Conservation (phyloP, 73 alveolate species). For the Symbiodinium pilosum region DNA sequence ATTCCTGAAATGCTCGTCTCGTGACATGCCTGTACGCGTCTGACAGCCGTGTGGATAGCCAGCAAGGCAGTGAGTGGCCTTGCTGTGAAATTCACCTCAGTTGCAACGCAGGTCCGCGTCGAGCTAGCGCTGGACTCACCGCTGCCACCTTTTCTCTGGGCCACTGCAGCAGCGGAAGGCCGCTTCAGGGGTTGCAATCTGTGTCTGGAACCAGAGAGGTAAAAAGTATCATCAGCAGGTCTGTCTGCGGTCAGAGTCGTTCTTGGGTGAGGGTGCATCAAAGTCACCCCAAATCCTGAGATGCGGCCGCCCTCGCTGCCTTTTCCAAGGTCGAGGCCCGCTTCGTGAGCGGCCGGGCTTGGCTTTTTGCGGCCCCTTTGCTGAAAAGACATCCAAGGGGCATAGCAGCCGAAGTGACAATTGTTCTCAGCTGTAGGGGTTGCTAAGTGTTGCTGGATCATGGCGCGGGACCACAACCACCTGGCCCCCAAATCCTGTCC, state of each 20-base stretch:
- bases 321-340: not conserved
- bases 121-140: not conserved
- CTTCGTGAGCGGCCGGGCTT: not conserved
- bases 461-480: not conserved
- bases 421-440: too few relatives aligned
- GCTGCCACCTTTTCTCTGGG: slow-evolving; percentile 13
- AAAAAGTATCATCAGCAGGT: too few relatives aligned
- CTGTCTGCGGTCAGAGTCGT: too few relatives aligned
- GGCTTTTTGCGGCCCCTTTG: not conserved
- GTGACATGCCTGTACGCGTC: not conserved
- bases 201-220: too few relatives aligned
- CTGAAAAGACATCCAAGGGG: too few relatives aligned
- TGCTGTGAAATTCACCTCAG: too few relatives aligned
- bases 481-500: too few relatives aligned
- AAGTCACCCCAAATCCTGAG: too few relatives aligned
- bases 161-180: not conserved
- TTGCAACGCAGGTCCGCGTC: not conserved
- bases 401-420: too few relatives aligned
- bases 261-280: too few relatives aligned
- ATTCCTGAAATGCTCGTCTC: not conserved
- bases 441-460: not conserved
- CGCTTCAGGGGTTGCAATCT: too few relatives aligned
- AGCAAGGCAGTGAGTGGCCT: not conserved
- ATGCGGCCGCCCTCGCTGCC: too few relatives aligned
- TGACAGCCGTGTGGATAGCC: not conserved